phyloP scores from a whole-genome alignment of 2,329 filamentous ascomycete genomes.

The Cyphellophora europaea region DNA sequence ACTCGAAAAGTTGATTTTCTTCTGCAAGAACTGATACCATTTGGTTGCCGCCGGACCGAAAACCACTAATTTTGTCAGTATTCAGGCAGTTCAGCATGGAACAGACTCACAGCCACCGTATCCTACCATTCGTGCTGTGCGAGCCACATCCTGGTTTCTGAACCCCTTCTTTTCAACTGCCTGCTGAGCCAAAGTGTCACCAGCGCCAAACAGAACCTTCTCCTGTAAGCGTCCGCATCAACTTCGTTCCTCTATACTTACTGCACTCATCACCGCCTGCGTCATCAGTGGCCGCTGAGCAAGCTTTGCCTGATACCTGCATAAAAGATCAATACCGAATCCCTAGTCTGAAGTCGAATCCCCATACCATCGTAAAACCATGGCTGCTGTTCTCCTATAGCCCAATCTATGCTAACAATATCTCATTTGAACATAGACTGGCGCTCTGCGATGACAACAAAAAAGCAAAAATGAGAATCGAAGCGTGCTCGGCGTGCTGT shows the following conservation, averaged over 20 bases:
- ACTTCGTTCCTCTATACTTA: conserved; percentile 21
- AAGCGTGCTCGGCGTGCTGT: too few relatives aligned
- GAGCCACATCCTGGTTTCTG: conserved; percentile 58
- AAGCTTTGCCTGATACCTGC: conserved; percentile 77
- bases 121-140: conserved; percentile 39
- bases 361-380: neutral
- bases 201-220: conserved; percentile 78
- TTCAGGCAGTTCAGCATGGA: neutral
- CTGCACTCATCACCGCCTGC: conserved; percentile 78
- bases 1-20: conserved; percentile 55
- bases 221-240: too few relatives aligned
- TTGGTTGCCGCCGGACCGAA: conserved; percentile 82
- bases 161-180: conserved; percentile 72
- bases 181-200: conserved; percentile 87
- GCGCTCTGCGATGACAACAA: too few relatives aligned
- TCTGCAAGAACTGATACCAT: conserved; percentile 76
- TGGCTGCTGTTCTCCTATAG: too few relatives aligned
- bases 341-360: too few relatives aligned
- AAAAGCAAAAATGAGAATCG: too few relatives aligned
- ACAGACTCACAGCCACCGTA: conserved; percentile 37
- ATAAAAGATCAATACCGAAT: conserved; percentile 4
- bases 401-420: too few relatives aligned
- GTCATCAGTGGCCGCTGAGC: conserved; percentile 77
- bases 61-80: conserved; percentile 43
- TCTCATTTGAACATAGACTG: too few relatives aligned